A percentile compares a stretch with the other conserved stretches of the same genome.
Conservation (phyloP, 1,284 basidiomycete genomes). For the Irpex lacteus region DNA sequence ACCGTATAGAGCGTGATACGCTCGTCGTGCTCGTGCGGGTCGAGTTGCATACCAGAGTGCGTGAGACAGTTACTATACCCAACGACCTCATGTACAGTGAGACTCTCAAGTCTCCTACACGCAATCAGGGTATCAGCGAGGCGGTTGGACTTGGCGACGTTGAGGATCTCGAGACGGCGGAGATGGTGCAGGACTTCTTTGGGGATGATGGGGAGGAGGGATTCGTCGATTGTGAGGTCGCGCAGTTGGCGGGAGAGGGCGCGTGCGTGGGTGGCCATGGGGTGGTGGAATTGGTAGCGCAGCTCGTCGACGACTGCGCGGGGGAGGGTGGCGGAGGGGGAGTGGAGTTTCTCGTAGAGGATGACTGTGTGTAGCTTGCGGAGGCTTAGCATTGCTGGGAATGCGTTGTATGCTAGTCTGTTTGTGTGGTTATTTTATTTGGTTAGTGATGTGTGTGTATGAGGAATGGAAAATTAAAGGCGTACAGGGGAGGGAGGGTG, state of each 20-base stretch:
- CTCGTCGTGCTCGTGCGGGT: neutral
- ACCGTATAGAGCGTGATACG: neutral
- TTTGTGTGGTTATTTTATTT: too few relatives aligned
- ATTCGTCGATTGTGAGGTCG: slow-evolving; percentile 1
- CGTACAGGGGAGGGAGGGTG: neutral
- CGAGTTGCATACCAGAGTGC: neutral
- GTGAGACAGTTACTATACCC: slow-evolving; percentile 1
- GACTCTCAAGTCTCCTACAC: slow-evolving; percentile 3
- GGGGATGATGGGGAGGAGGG: slow-evolving; percentile 4
- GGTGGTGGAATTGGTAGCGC: neutral
- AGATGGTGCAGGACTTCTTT: slow-evolving; percentile 3
- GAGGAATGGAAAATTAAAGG: too few relatives aligned
- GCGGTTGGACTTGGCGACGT: neutral
- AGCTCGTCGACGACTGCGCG: slow-evolving; percentile 2
- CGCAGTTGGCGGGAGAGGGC: neutral
- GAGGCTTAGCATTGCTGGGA: neutral
- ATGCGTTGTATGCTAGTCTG: neutral
- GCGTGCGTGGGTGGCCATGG: neutral
- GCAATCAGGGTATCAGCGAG: neutral
- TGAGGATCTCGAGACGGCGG: slow-evolving; percentile 7
- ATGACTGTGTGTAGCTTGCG: neutral
- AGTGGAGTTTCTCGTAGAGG: neutral
- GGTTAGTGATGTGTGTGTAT: neutral
- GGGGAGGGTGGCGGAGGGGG: neutral
- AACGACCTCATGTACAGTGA: slow-evolving; percentile 3